These are phyloP conservation scores for Stemphylium vesicarium DNA, from an alignment of 2,329 filamentous ascomycete genomes.

Conservation along the genomic window DNA sequence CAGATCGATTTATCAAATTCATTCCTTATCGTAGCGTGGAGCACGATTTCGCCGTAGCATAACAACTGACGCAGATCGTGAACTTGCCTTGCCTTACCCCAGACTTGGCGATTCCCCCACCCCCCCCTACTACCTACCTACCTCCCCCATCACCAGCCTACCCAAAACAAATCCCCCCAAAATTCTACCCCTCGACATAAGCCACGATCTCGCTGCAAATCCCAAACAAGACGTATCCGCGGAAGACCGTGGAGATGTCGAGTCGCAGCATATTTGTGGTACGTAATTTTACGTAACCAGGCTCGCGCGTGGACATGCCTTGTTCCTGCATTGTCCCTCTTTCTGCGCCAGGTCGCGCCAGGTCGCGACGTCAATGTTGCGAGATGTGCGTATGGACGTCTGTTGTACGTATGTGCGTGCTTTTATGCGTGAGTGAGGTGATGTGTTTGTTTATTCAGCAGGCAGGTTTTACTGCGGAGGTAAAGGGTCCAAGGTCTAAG, in stretches of 20 bases:
- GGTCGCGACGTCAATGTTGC: not conserved
- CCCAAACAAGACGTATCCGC: not conserved
- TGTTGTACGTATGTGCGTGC: not conserved
- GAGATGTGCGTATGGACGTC: no score
- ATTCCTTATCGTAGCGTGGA: no score
- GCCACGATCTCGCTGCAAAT: no score
- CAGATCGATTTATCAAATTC: not conserved
- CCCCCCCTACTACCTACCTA: not conserved
- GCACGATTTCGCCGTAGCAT: not conserved
- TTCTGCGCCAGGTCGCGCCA: constrained; percentile 3
- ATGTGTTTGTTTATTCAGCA: no score
- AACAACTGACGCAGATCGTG: not conserved
- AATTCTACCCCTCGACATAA: no score
- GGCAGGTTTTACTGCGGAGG: no score
- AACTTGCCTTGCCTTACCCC: not conserved
- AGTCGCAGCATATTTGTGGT: constrained; percentile 5
- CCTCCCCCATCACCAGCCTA: not conserved
- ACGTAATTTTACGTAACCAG: constrained; percentile 18
- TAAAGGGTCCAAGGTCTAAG: no score
- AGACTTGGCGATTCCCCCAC: not conserved
- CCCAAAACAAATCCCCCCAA: no score
- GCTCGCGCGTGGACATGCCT: not conserved
- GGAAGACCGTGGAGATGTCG: constrained; percentile 14
- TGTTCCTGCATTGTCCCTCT: not conserved
- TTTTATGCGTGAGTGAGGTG: not conserved